Percentiles rank a stretch among this genome's conserved stretches.
Conservation (phyloP, 1,284 basidiomycete genomes). For the Fomitopsis betulina region DNA sequence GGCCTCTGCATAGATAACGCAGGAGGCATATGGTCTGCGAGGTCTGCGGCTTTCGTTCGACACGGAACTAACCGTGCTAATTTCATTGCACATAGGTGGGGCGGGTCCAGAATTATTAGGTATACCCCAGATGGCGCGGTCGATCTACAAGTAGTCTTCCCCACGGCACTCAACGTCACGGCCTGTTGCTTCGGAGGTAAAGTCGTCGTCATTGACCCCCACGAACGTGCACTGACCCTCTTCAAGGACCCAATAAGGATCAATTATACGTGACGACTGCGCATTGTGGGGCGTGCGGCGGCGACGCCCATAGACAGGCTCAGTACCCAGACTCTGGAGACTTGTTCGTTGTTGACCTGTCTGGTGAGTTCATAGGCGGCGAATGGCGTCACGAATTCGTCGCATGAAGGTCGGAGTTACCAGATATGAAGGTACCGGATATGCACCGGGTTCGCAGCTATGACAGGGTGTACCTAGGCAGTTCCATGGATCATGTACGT, state of each 20-base stretch:
- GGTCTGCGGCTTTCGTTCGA: constrained; percentile 33
- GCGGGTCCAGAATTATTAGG: constrained; percentile 53
- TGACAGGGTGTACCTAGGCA: neutral
- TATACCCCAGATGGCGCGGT: constrained; percentile 47
- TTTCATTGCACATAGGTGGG: constrained; percentile 44
- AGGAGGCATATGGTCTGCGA: constrained; percentile 65
- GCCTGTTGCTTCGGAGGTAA: constrained; percentile 67
- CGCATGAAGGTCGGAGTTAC: constrained; percentile 17
- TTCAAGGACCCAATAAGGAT: constrained; percentile 36
- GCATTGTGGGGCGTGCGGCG: constrained; percentile 53
- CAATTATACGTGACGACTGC: constrained; percentile 65
- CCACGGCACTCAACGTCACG: constrained; percentile 56
- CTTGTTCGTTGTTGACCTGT: constrained; percentile 56
- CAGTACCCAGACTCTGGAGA: constrained; percentile 61
- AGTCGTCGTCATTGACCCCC: constrained; percentile 1
- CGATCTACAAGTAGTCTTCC: constrained; percentile 53
- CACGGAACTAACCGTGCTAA: constrained; percentile 5
- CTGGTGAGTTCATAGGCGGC: constrained; percentile 46
- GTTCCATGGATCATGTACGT: neutral
- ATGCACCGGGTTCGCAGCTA: neutral
- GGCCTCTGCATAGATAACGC: constrained; percentile 62
- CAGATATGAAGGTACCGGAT: neutral
- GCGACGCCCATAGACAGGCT: constrained; percentile 43
- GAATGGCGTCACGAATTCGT: constrained; percentile 35
- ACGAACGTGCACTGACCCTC: neutral